These are phyloP conservation scores for Vitis cinerea DNA, from an alignment of 164 flowering plant species.

Conservation along the genomic window DNA sequence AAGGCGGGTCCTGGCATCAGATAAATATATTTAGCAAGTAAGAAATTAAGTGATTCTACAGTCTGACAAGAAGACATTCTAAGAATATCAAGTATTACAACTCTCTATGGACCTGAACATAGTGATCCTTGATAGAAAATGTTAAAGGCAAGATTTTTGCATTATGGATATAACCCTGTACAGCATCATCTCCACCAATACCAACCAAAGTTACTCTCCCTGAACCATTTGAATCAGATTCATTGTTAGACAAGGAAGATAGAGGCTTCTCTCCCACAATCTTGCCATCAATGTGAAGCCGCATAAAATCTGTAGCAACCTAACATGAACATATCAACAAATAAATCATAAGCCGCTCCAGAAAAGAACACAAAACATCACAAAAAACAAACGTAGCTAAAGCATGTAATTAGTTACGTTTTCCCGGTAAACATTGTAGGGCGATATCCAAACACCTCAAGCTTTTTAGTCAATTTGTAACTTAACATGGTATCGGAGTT, in stretches of 20 bases:
- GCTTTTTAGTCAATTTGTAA: no score
- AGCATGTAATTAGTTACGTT: neutral
- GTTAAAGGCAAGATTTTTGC: constrained; percentile 32
- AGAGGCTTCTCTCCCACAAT: constrained; percentile 57
- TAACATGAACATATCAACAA: constrained; percentile 13
- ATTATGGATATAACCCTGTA: constrained; percentile 59
- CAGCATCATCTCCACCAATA: constrained; percentile 28
- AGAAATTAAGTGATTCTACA: neutral
- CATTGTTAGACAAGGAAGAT: constrained; percentile 26
- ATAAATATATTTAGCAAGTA: neutral
- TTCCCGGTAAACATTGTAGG: no score
- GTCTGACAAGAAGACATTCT: neutral
- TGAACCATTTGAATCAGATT: constrained; percentile 18
- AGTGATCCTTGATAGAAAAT: constrained; percentile 46
- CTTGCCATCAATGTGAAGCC: constrained; percentile 65
- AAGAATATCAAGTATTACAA: neutral
- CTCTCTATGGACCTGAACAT: constrained; percentile 40
- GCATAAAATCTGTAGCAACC: constrained; percentile 45
- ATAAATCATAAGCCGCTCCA: neutral
- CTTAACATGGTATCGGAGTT: no score
- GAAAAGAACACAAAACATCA: neutral
- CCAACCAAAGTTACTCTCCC: constrained; percentile 37
- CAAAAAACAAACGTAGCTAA: neutral
- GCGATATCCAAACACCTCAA: no score
- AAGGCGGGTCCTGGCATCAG: constrained; percentile 66